These are phyloP conservation scores for Gracilaria gracilis DNA, from an alignment of 23 red algal species.

Conservation along the genomic window DNA sequence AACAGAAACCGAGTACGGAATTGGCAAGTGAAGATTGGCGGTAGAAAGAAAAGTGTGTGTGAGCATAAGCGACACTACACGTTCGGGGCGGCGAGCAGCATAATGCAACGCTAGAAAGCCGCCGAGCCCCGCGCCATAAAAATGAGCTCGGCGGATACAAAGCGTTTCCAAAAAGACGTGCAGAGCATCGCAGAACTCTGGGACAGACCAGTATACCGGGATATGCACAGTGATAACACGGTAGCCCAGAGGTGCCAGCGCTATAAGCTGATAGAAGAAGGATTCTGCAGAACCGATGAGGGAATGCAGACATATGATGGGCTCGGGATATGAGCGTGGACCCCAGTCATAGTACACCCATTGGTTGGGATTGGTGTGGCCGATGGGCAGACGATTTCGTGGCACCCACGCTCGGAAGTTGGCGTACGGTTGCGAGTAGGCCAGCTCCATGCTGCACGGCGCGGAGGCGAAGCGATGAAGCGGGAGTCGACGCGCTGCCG, in stretches of 20 bases:
- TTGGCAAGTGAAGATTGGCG: conserved; percentile 11
- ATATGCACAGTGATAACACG: conserved; percentile 84
- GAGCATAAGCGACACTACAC: conserved; percentile 84
- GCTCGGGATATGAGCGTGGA: conserved; percentile 79
- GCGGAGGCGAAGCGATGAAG: not conserved
- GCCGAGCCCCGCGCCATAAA: conserved; percentile 92
- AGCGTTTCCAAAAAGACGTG: conserved; percentile 89
- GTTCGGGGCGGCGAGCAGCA: conserved; percentile 65
- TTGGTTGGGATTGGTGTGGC: conserved; percentile 49
- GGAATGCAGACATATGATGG: conserved; percentile 85
- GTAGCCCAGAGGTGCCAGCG: conserved; percentile 77
- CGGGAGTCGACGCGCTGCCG: not conserved
- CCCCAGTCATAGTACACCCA: conserved; percentile 96
- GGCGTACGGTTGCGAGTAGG: conserved; percentile 74
- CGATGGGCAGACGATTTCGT: conserved; percentile 77
- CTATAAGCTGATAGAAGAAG: conserved; percentile 77
- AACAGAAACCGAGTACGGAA: conserved; percentile 69
- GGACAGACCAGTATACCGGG: conserved; percentile 76
- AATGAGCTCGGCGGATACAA: conserved; percentile 61
- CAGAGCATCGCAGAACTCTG: conserved; percentile 82
- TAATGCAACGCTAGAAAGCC: conserved; percentile 85
- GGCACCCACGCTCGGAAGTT: conserved; percentile 97
- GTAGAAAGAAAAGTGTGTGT: conserved; percentile 82
- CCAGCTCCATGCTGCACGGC: conserved; percentile 56
- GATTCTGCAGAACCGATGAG: conserved; percentile 82